Conservation (phyloP, 192 early-diverging fungal species). For the Coemansia sp. region DNA sequence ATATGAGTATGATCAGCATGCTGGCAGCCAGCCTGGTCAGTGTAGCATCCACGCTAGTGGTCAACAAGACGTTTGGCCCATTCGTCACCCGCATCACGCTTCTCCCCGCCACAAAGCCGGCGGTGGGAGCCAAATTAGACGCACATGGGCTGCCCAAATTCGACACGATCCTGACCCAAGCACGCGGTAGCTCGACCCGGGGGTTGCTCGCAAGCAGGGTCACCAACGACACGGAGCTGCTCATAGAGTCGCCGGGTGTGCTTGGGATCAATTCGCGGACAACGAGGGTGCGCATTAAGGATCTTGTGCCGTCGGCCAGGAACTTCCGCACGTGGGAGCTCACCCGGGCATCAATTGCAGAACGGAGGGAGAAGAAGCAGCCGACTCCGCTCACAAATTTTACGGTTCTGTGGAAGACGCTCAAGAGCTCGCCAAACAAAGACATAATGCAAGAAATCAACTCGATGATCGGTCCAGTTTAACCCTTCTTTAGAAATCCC, state of each 20-base stretch:
- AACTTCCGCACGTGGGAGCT: conserved; percentile 47
- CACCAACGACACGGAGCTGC: conserved; percentile 26
- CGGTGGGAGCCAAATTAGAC: conserved; percentile 8
- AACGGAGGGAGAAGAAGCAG: conserved; percentile 5
- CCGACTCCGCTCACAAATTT: conserved; percentile 27
- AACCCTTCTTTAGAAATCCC: neutral
- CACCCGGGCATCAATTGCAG: conserved; percentile 3
- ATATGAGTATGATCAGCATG: conserved; percentile 20
- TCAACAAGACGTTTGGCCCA: conserved; percentile 42
- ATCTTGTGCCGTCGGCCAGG: conserved; percentile 22
- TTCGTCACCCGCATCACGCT: conserved; percentile 45
- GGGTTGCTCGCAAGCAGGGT: conserved; percentile 18
- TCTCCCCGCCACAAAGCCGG: conserved; percentile 6
- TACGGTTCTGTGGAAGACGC: conserved; percentile 47
- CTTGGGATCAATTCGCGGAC: conserved; percentile 27
- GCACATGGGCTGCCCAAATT: conserved; percentile 47
- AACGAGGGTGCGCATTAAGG: conserved; percentile 20
- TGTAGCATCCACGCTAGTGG: conserved; percentile 27
- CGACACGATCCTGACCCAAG: conserved; percentile 31
- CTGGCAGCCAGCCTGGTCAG: conserved; percentile 38
- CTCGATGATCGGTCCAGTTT: conserved; percentile 19
- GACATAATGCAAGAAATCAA: conserved; percentile 41
- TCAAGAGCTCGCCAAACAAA: conserved; percentile 13
- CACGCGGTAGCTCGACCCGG: neutral
- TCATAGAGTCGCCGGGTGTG: conserved; percentile 41